These are phyloP conservation scores for Penicillium turbatum DNA, from an alignment of 495 filamentous ascomycete species.

Conservation along the genomic window DNA sequence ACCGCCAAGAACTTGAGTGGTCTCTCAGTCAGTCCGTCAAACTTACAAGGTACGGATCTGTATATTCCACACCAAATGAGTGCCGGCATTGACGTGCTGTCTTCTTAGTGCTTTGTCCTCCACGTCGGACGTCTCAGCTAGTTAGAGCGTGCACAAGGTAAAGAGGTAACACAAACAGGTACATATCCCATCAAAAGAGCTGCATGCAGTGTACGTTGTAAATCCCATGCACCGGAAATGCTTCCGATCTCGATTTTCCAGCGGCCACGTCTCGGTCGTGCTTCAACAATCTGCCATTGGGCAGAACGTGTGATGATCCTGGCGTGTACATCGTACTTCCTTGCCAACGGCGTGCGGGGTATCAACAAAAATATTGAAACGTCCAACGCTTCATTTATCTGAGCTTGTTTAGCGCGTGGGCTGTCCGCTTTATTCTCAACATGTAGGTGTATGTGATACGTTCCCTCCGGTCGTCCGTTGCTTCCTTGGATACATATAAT, in stretches of 20 bases:
- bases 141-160: too few species aligned
- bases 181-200: background rate
- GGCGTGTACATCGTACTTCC: background rate
- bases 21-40: background rate
- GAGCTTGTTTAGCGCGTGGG: background rate
- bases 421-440: background rate
- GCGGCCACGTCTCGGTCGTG: background rate
- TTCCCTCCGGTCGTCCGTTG: background rate
- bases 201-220: background rate
- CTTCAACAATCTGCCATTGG: background rate
- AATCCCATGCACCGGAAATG: background rate
- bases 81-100: too few species aligned
- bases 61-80: too few species aligned
- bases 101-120: too few species aligned
- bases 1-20: background rate
- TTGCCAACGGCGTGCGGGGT: background rate
- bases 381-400: background rate
- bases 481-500: background rate
- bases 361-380: background rate
- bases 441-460: background rate
- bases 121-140: too few species aligned
- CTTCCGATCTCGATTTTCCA: constrained; percentile 1
- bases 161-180: background rate
- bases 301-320: background rate
- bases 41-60: background rate